Conservation (phyloP, 495 filamentous ascomycete genomes). For the Aspergillus baeticus region DNA sequence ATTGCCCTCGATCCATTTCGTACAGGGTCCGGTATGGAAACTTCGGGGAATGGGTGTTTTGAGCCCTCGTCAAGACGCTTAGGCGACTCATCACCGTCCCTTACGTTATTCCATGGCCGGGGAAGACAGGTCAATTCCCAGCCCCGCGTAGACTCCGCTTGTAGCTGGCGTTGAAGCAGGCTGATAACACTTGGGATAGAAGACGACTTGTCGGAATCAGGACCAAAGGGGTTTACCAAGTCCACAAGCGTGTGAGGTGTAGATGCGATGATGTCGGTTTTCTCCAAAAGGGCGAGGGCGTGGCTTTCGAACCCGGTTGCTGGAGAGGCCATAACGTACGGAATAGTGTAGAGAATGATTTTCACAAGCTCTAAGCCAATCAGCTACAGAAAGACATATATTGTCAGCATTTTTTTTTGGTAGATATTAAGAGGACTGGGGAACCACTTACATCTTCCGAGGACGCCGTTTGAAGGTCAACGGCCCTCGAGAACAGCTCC, state of each 20-base stretch:
- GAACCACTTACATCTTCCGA: slow-evolving; percentile 81
- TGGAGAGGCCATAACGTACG: slow-evolving; percentile 80
- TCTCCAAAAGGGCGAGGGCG: slow-evolving; percentile 77
- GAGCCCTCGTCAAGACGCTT: slow-evolving; percentile 48
- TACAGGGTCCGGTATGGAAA: slow-evolving; percentile 73
- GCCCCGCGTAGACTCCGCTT: slow-evolving; percentile 61
- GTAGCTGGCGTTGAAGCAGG: slow-evolving; percentile 81
- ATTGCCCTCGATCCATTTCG: slow-evolving; percentile 69
- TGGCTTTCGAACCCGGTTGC: slow-evolving; percentile 63
- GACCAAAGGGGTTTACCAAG: slow-evolving; percentile 78
- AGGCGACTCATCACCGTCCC: slow-evolving; percentile 35
- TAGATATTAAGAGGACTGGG: not conserved
- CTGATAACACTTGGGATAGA: slow-evolving; percentile 70
- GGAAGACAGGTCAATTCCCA: slow-evolving; percentile 83
- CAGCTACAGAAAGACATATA: slow-evolving; percentile 28
- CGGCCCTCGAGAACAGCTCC: slow-evolving; percentile 79
- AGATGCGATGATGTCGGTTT: slow-evolving; percentile 86
- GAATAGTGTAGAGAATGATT: slow-evolving; percentile 89
- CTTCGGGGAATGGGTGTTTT: slow-evolving; percentile 73
- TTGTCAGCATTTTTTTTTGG: slow-evolving; percentile 20
- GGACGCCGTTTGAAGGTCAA: slow-evolving; percentile 85
- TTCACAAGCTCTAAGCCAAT: slow-evolving; percentile 88
- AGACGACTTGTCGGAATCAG: slow-evolving; percentile 48
- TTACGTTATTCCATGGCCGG: slow-evolving; percentile 69
- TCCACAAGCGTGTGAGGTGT: slow-evolving; percentile 79